Percentiles rank a stretch among this genome's conserved stretches.
Evolutionary conservation across 2,329 filamentous ascomycete genomes (phyloP).

Genomic region (Colletotrichum coccodes): DNA sequence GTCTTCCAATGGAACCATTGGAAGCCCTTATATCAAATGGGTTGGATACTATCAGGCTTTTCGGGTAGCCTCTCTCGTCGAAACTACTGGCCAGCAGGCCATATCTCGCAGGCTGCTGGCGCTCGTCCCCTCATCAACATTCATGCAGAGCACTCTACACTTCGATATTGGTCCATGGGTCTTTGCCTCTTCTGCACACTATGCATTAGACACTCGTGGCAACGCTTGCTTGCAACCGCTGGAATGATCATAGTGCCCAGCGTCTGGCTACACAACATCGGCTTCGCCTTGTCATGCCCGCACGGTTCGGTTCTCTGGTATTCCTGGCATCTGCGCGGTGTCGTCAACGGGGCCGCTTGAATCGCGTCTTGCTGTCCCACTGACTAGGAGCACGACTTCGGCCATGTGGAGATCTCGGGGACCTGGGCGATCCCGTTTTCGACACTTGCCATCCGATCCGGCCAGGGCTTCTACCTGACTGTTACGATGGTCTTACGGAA

Average conservation of each 20-base stretch:
- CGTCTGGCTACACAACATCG: neutral
- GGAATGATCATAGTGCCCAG: neutral
- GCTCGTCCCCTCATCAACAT: conserved; percentile 4
- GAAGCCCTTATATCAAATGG: conserved; percentile 2
- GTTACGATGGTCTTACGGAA: conserved; percentile 17
- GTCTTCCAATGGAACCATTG: conserved; percentile 7
- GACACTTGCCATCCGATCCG: conserved; percentile 27
- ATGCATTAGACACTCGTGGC: neutral
- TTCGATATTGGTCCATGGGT: conserved; percentile 2
- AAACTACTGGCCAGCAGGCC: neutral
- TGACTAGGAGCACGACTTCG: conserved; percentile 19
- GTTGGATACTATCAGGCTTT: conserved; percentile 5
- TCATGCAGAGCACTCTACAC: conserved; percentile 18
- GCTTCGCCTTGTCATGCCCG: neutral
- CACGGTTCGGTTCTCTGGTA: neutral
- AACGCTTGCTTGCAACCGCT: neutral
- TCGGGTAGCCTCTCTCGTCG: conserved; percentile 3
- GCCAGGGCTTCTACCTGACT: conserved; percentile 2
- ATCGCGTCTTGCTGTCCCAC: conserved; percentile 14
- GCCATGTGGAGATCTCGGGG: conserved; percentile 19
- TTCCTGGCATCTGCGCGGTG: conserved; percentile 14
- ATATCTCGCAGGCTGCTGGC: neutral
- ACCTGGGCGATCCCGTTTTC: conserved; percentile 15
- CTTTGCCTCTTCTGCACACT: conserved; percentile 8
- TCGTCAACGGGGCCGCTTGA: conserved; percentile 24